Evolutionary conservation across 345 rosid genomes (phyloP), one percentile per base, ranked within the genome.

Genomic region (Trapa bicornis): DNA sequence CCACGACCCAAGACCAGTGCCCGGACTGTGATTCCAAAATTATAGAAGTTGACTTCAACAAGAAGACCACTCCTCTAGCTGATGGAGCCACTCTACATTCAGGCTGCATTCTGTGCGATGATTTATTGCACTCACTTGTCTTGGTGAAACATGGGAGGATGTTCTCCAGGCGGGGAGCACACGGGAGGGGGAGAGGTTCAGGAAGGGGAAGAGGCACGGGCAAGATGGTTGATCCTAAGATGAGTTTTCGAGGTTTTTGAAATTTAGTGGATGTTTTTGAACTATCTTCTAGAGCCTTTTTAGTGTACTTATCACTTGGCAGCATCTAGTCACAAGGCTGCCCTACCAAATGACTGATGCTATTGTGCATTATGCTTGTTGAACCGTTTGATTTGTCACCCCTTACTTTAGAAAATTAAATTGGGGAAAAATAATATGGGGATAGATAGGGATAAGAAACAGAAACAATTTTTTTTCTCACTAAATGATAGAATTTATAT

Each of bases 31-130:
- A 84, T 68, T 90, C 97, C 3, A 83, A 79, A 48, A 83, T 93
- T 68, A 75, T 93, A 74, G 94, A 90, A 76, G 92, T 93, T 6
- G 94, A 93, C 75, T 93, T 93, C 76, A 90, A 93, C 73, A 93
- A 90, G 92, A 93, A 88, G 67, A 74, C 88, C 0, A 85, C 98
- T 4, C 98, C 98, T 16, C 80, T 93, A 74, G 87, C 75, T 39
- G 88, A 81, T 70, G 96, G 96, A 61, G 89, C 90, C 43, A 93
- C 98, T 7, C 80, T 93, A 77, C 86, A 88, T 63, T 52, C 47
- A 10, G 98, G 97, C 61, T 93, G 98, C 71, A 83, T 93, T 71
- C 89, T 93, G 11, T 93, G 98, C 50, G 94, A 93, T 42, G 92
- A 86, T 71, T 71, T 93, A 72, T 94, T 93, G 68, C 97, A 89